Evolutionary conservation across 306 rosid genomes (phyloP), one percentile per base, ranked within the genome.

Genomic region (Argentina anserina): DNA sequence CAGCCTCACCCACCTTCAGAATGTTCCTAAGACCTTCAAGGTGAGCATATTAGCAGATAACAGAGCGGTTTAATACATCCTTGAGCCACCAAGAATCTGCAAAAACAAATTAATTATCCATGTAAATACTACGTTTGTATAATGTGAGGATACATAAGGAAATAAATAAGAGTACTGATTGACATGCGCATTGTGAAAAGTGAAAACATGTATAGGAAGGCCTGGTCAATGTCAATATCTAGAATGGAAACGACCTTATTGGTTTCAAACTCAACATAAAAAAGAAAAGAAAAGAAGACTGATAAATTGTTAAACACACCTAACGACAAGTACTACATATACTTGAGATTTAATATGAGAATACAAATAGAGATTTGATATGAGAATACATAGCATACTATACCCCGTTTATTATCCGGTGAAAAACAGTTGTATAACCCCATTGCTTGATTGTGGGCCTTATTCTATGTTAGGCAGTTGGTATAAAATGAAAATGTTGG

Each of bases 21-120:
- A 90, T 90, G 79, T 84, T 86, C 69, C 81, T 88, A 39, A 90
- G 89, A 42, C 88, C 92, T 78, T 87, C 88, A 2, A 90, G 86
- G 76, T 0, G 90, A 87, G 70, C 87, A 84, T 20, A 73, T 63
- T 18, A 90, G 83, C 9, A 90, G 85, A 71, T 86, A 89, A 52
- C 92, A 90, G 0, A 87, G 76, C 0, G 92, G 86, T 62, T 82
- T 77, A 45, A 87, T 82, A 87, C 89, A 85, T 75, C 90, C 91
- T 81, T 83, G 85, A 69, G 59, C 43, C 26, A 76, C 94, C 53
- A 89, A 69, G 42, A 74, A 81, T 75, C 94, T 89, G 77, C 65
- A 66, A 63, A 42, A 71, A 56, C 63, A 78, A 53, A 61, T 31
- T 21, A 20, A 43, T 52, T 21, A 53, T 39, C 13, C 31, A 23